These are phyloP conservation scores for Aspergillus amoenus DNA, from an alignment of 2,329 filamentous ascomycete species.

Conservation along the genomic window DNA sequence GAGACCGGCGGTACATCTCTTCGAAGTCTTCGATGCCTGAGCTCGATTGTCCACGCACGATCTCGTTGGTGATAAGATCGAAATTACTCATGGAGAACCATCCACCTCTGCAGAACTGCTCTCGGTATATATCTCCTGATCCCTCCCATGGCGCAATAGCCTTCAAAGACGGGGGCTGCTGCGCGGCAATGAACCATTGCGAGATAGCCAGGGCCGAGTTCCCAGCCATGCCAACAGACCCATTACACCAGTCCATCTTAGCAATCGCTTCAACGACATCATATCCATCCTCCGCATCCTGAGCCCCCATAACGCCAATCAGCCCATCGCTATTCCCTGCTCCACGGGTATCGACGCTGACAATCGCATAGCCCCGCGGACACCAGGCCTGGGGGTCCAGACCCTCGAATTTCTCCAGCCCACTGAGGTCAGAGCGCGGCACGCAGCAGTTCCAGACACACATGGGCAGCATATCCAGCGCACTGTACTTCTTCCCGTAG, in stretches of 20 bases:
- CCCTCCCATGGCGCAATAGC: slow-evolving; percentile 51
- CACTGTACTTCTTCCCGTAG: slow-evolving; percentile 48
- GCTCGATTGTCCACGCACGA: slow-evolving; percentile 31
- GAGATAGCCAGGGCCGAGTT: slow-evolving; percentile 46
- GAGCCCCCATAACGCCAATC: slow-evolving; percentile 41
- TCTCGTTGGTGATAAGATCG: slow-evolving; percentile 42
- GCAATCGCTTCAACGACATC: slow-evolving; percentile 47
- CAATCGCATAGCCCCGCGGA: slow-evolving; percentile 34
- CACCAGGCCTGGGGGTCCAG: slow-evolving; percentile 40
- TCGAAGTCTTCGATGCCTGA: slow-evolving; percentile 42
- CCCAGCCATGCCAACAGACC: slow-evolving; percentile 44
- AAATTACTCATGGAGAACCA: slow-evolving; percentile 41
- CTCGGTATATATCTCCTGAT: slow-evolving; percentile 49
- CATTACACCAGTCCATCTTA: slow-evolving; percentile 46
- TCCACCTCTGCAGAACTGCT: slow-evolving; percentile 48
- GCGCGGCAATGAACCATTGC: slow-evolving; percentile 46
- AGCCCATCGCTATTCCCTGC: slow-evolving; percentile 36
- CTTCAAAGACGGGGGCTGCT: slow-evolving; percentile 43
- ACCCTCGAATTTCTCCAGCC: slow-evolving; percentile 46
- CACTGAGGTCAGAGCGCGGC: slow-evolving; percentile 22
- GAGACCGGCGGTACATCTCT: slow-evolving; percentile 43
- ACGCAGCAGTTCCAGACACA: slow-evolving; percentile 42
- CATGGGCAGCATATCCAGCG: slow-evolving; percentile 40
- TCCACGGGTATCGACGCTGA: slow-evolving; percentile 37
- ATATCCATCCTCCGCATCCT: slow-evolving; percentile 49